Evolutionary conservation across 805 yeast species (phyloP), one percentile per base, ranked within the genome.

Genomic region (Myxozyma mucilagina): DNA sequence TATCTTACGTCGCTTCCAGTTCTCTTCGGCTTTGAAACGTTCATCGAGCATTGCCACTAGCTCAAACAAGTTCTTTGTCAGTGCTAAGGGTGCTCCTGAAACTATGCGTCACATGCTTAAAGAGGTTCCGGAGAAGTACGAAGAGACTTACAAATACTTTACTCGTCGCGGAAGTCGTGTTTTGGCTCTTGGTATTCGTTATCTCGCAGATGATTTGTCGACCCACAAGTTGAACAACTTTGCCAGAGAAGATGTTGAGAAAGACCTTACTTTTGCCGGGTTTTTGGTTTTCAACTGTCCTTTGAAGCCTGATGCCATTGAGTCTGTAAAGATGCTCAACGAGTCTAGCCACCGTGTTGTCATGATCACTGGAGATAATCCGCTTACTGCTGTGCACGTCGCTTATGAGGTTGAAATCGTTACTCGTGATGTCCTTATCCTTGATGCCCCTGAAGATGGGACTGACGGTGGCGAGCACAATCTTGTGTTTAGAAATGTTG

Each of bases 341-440:
- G 96, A 90, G 72, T 91, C 97, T 0, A 85, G 93, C 57, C 99
- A 94, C 75, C 90, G 99, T 73, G 89, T 90, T 73, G 85, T 94
- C 47, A 94, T 94, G 99, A 94, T 94, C 69, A 94, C 99, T 52
- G 99, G 99, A 80, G 99, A 94, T 76, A 94, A 93, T 75, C 97
- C 99, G 43, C 83, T 94, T 72, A 94, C 99, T 67, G 99, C 99
- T 36, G 94, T 94, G 63, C 97, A 93, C 73, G 99, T 94, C 69
- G 98, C 98, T 24, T 86, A 86, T 69, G 96, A 90, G 75, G 98
- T 94, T 61, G 87, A 80, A 18, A 94, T 94, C 71, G 87, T 91
- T 61, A 88, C 87, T 53, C 86, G 90, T 68, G 90, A 87, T 56
- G 89, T 89, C 42, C 79, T 94, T 70, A 90, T 94, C 69, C 80